Percentiles rank a stretch among this genome's conserved stretches.
phyloP scores from a whole-genome alignment of 2,329 filamentous ascomycete species.

The Myriosclerotinia duriaeana region DNA sequence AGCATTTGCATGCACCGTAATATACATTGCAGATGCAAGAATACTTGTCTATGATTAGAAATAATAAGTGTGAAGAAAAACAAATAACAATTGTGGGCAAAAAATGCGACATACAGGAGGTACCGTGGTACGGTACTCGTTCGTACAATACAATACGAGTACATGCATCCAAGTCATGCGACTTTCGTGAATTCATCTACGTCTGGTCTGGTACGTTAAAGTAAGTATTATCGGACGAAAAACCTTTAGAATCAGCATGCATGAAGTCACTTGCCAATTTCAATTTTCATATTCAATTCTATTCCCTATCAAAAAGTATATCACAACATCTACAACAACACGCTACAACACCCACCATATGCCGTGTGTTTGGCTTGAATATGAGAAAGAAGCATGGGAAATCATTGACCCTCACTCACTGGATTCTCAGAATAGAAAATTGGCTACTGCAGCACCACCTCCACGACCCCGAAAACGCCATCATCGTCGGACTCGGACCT shows the following conservation, averaged over 20 bases:
- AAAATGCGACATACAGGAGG: not conserved
- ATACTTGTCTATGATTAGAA: not conserved
- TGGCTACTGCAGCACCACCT: slow-evolving; percentile 6
- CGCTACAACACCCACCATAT: not conserved
- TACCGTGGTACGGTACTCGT: too few species aligned
- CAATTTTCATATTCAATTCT: not conserved
- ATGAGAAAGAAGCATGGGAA: slow-evolving; percentile 4
- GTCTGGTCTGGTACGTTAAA: not conserved
- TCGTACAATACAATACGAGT: not conserved
- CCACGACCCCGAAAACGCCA: slow-evolving; percentile 22
- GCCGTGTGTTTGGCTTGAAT: slow-evolving; percentile 1
- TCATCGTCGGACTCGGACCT: slow-evolving; percentile 16
- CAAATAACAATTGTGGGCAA: not conserved
- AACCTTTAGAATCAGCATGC: slow-evolving; percentile 17
- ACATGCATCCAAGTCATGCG: slow-evolving; percentile 21
- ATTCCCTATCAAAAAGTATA: slow-evolving; percentile 17
- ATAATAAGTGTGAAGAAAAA: not conserved
- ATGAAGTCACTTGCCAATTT: slow-evolving; percentile 23
- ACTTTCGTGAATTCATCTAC: slow-evolving; percentile 8
- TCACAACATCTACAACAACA: not conserved
- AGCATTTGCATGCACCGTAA: not conserved
- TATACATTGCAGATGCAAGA: slow-evolving; percentile 13
- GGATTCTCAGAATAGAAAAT: slow-evolving; percentile 13
- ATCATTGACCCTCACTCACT: not conserved
- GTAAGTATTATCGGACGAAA: slow-evolving; percentile 19